Evolutionary conservation across 257 asterid species (phyloP).

Genomic region (Rhazya stricta): DNA sequence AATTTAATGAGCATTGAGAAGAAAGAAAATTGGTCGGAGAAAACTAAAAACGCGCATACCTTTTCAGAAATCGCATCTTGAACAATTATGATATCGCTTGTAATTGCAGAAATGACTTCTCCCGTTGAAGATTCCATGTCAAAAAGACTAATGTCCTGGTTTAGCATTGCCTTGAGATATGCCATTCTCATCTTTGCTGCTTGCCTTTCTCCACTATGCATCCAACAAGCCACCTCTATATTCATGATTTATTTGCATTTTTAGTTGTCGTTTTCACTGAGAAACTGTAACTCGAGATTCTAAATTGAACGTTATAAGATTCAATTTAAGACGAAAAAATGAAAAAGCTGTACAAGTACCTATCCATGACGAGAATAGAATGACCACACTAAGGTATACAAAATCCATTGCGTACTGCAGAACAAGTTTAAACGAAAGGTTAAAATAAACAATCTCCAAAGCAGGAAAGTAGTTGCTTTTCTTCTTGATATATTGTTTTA

Average conservation of each 20-base stretch:
- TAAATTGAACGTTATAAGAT: not conserved
- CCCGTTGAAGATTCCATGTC: conserved; percentile 90
- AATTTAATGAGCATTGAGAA: not conserved
- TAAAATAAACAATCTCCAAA: not conserved
- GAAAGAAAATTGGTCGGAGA: not conserved
- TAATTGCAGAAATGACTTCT: conserved; percentile 88
- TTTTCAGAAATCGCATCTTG: conserved; percentile 97
- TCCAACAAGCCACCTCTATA: conserved; percentile 97
- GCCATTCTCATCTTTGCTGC: conserved; percentile 98
- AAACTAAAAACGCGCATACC: conserved; percentile 29
- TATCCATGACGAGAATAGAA: conserved; percentile 86
- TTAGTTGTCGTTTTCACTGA: not conserved
- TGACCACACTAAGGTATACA: conserved; percentile 77
- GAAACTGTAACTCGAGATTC: not conserved
- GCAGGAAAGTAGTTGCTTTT: not conserved
- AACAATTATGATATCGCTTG: conserved; percentile 72
- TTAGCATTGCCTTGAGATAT: conserved; percentile 64
- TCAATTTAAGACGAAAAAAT: not conserved
- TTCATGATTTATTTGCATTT: not conserved
- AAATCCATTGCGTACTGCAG: conserved; percentile 93
- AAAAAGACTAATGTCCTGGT: conserved; percentile 75
- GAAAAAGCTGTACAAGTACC: conserved; percentile 35
- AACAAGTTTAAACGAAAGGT: not conserved
- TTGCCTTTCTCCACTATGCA: conserved; percentile 93
- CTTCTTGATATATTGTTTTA: not conserved